These are phyloP conservation scores for Penicillium alfredii DNA, from an alignment of 495 filamentous ascomycete species.

Conservation along the genomic window DNA sequence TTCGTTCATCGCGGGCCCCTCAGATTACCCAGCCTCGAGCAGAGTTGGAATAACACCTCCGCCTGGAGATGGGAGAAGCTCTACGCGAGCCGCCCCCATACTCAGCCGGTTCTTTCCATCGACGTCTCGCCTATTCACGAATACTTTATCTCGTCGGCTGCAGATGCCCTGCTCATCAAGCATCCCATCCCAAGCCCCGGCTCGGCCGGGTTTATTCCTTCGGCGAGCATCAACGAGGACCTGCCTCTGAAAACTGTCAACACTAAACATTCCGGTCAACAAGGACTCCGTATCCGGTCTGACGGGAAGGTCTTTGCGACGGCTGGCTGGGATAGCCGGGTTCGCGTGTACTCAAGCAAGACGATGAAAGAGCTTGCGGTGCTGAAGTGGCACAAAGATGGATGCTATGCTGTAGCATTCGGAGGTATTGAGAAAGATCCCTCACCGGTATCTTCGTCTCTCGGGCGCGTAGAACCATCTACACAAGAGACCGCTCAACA, in stretches of 20 bases:
- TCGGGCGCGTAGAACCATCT: neutral
- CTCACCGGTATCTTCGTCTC: neutral
- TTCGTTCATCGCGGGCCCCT: conserved; percentile 33
- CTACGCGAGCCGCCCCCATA: conserved; percentile 64
- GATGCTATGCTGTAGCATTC: conserved; percentile 83
- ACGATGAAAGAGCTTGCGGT: conserved; percentile 87
- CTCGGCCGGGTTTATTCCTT: conserved; percentile 6
- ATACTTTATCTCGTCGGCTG: conserved; percentile 75
- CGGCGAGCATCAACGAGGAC: conserved; percentile 17
- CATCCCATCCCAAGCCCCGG: conserved; percentile 48
- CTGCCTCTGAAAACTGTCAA: conserved; percentile 54
- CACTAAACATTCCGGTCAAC: conserved; percentile 88
- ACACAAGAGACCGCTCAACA: neutral
- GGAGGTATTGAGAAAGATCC: conserved; percentile 38
- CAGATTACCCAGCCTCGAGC: conserved; percentile 6
- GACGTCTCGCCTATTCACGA: conserved; percentile 51
- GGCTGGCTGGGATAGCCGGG: conserved; percentile 82
- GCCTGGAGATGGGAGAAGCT: conserved; percentile 53
- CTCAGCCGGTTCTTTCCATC: conserved; percentile 81
- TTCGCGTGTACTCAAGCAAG: conserved; percentile 74
- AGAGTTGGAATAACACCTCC: conserved; percentile 3
- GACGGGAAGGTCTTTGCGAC: conserved; percentile 85
- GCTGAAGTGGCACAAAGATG: conserved; percentile 89
- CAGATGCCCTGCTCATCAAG: conserved; percentile 63
- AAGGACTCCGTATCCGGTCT: conserved; percentile 66